These are phyloP conservation scores for Trametes elegans DNA, from an alignment of 768 basidiomycete species.

Conservation along the genomic window DNA sequence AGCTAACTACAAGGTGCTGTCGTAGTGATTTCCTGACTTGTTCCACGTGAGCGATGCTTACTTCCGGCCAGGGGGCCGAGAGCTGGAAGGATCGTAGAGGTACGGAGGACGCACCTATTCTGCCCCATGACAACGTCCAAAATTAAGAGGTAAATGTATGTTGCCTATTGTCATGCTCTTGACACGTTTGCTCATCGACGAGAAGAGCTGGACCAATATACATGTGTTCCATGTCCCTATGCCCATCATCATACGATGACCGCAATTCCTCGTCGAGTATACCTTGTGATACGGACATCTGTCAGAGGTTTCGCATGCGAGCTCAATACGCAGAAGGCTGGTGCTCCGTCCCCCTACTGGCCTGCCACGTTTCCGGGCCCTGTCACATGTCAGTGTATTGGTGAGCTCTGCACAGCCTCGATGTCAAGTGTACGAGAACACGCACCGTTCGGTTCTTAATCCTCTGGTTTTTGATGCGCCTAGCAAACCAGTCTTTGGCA, in stretches of 20 bases:
- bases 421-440: background rate
- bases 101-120: constrained; percentile 14
- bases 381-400: background rate
- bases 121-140: background rate
- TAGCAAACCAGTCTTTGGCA: constrained; percentile 40
- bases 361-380: constrained; percentile 26
- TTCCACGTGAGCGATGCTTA: background rate
- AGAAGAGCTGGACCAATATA: too few relatives aligned
- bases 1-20: constrained; percentile 17
- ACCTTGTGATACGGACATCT: too few relatives aligned
- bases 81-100: constrained; percentile 14
- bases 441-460: constrained; percentile 42
- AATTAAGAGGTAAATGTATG: background rate
- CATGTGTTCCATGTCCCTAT: too few relatives aligned
- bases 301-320: too few relatives aligned
- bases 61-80: constrained; percentile 5
- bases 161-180: background rate
- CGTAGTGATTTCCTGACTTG: background rate
- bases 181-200: too few relatives aligned
- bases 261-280: too few relatives aligned
- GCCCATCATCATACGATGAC: too few relatives aligned
- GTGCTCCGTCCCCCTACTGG: constrained; percentile 26
- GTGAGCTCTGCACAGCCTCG: background rate
- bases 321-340: background rate
- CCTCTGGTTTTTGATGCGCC: constrained; percentile 40